phyloP scores from a whole-genome alignment of 2,329 filamentous ascomycete species.

The Hypoxylon sp. region DNA sequence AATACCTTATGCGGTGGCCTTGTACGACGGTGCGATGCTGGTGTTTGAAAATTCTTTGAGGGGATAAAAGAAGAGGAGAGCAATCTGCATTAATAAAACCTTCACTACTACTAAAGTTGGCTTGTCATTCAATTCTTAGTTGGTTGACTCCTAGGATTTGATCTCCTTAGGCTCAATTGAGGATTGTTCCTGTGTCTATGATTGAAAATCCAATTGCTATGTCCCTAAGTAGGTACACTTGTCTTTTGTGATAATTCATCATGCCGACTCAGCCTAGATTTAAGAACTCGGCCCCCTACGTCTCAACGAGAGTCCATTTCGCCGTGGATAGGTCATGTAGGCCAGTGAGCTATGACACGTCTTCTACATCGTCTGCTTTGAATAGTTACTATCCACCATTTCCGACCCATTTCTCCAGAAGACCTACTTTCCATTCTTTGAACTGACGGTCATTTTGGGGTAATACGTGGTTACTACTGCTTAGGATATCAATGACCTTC shows the following conservation, averaged over 20 bases:
- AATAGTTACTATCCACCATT: constrained; percentile 5
- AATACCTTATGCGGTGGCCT: constrained; percentile 5
- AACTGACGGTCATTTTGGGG: constrained; percentile 71
- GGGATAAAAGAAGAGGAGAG: constrained; percentile 1
- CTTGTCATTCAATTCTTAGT: neutral
- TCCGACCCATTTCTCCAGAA: constrained; percentile 68
- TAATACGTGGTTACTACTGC: constrained; percentile 65
- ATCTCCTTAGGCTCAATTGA: neutral
- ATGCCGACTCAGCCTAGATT: neutral
- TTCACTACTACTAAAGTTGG: neutral
- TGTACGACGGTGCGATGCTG: constrained; percentile 2
- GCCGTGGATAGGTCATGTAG: neutral
- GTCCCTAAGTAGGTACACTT: too few relatives aligned
- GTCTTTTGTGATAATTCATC: neutral
- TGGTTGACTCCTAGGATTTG: neutral
- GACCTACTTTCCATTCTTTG: constrained; percentile 76
- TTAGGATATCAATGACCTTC: constrained; percentile 61
- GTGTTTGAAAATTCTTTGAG: constrained; percentile 10
- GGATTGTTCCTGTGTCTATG: neutral
- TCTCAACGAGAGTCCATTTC: too few relatives aligned
- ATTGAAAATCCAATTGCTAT: neutral
- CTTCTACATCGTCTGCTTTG: neutral
- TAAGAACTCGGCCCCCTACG: neutral
- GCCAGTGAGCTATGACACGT: neutral
- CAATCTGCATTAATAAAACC: constrained; percentile 5